phyloP scores from a whole-genome alignment of 495 filamentous ascomycete species.

The Saxophila tyrrhenica region DNA sequence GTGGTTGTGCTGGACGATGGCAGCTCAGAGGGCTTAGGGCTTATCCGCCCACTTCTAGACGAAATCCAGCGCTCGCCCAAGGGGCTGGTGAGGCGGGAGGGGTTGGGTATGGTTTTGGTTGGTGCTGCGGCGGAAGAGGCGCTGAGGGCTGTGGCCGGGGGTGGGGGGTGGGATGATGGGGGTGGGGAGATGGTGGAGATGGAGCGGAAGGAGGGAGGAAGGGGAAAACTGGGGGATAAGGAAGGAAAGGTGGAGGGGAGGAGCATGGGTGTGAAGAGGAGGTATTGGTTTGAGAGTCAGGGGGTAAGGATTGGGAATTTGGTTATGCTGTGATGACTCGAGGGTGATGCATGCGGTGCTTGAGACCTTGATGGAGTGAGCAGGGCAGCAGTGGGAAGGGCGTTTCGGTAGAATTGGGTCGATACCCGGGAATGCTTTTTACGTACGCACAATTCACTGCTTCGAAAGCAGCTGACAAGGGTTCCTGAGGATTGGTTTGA shows the following conservation, averaged over 20 bases:
- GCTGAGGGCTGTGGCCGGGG: slow-evolving; percentile 65
- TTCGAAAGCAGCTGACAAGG: too few relatives aligned
- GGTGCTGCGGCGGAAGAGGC: slow-evolving; percentile 48
- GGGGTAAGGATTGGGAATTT: slow-evolving; percentile 71
- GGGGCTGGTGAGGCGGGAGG: slow-evolving; percentile 60
- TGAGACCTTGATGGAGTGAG: neutral
- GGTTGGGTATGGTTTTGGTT: slow-evolving; percentile 70
- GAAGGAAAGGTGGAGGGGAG: neutral
- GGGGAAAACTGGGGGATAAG: neutral
- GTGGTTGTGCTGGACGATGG: slow-evolving; percentile 56
- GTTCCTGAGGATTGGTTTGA: too few relatives aligned
- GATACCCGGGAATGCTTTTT: too few relatives aligned
- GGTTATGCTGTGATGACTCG: slow-evolving; percentile 58
- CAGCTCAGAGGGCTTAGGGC: slow-evolving; percentile 14
- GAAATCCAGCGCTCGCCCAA: slow-evolving; percentile 56
- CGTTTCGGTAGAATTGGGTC: too few relatives aligned
- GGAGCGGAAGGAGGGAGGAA: neutral
- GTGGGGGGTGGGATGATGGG: slow-evolving; percentile 54
- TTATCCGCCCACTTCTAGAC: slow-evolving; percentile 68
- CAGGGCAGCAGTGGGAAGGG: too few relatives aligned
- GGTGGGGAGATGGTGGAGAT: slow-evolving; percentile 5
- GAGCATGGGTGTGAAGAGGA: slow-evolving; percentile 55
- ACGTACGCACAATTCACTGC: too few relatives aligned
- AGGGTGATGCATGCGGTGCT: neutral
- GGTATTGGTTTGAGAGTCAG: slow-evolving; percentile 72